These are phyloP conservation scores for Phaeotremella fagi DNA, from an alignment of 768 basidiomycete genomes.

Conservation along the genomic window DNA sequence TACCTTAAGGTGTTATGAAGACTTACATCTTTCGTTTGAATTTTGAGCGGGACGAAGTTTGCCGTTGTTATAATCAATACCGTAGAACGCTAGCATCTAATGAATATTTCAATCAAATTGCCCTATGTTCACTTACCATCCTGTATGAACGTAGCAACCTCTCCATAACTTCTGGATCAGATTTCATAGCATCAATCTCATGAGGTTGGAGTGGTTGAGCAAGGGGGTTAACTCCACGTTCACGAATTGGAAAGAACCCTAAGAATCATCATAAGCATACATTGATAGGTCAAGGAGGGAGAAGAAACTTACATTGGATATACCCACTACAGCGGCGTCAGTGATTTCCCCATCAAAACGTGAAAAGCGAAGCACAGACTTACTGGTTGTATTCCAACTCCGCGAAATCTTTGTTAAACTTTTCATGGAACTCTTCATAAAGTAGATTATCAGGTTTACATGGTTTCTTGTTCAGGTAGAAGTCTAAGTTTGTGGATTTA, in stretches of 20 bases:
- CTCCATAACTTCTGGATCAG: conserved; percentile 15
- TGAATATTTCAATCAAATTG: background rate
- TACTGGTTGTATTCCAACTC: conserved; percentile 41
- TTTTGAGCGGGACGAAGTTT: conserved; percentile 9
- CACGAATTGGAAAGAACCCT: conserved; percentile 46
- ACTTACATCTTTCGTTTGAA: conserved; percentile 24
- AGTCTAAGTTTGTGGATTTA: conserved; percentile 19
- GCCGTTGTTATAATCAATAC: conserved; percentile 32
- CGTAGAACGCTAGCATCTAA: conserved; percentile 37
- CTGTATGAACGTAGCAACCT: conserved; percentile 31
- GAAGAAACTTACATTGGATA: conserved; percentile 27
- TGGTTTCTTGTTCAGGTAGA: conserved; percentile 23
- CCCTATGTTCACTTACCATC: conserved; percentile 21
- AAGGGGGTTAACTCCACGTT: conserved; percentile 39
- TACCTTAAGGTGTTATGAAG: background rate
- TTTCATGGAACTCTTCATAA: conserved; percentile 30
- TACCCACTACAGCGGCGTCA: conserved; percentile 22
- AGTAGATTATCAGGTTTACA: conserved; percentile 22
- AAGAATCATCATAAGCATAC: background rate
- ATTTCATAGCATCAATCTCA: conserved; percentile 31
- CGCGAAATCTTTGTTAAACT: conserved; percentile 20
- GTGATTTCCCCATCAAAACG: no score
- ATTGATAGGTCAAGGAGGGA: background rate
- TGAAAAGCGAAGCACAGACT: conserved; percentile 3
- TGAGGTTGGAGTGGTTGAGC: conserved; percentile 32